phyloP scores from a whole-genome alignment of 768 basidiomycete species.

The Chalciporus sphaerocephalus region DNA sequence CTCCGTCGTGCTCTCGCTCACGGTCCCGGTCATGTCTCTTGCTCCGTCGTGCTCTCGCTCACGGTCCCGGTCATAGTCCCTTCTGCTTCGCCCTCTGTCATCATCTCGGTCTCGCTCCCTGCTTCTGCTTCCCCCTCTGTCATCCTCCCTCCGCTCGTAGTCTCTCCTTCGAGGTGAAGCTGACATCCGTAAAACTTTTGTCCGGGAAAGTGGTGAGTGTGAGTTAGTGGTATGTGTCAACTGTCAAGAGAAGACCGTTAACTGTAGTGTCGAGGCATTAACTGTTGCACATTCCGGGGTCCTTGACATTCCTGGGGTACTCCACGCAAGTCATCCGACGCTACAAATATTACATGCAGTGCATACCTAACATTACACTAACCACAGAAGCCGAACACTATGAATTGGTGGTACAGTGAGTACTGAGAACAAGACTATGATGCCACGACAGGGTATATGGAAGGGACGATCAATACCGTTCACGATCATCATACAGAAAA shows the following conservation, averaged over 20 bases:
- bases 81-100: conserved; percentile 15
- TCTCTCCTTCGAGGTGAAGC: conserved; percentile 10
- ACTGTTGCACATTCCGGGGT: not conserved
- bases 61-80: conserved; percentile 10
- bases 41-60: conserved; percentile 23
- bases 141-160: conserved; percentile 1
- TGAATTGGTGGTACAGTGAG: not conserved
- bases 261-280: not conserved
- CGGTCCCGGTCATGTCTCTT: conserved; percentile 16
- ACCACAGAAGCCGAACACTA: not conserved
- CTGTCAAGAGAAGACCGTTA: too few species aligned
- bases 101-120: not conserved
- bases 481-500: conserved; percentile 2
- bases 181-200: not conserved
- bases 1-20: conserved; percentile 25
- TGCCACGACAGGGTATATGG: conserved; percentile 15
- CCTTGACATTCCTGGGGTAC: not conserved
- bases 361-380: not conserved
- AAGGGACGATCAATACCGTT: not conserved
- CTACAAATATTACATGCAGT: not conserved
- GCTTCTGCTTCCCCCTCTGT: too few species aligned
- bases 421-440: not conserved
- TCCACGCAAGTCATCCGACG: not conserved
- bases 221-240: not conserved
- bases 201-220: not conserved